Conservation (phyloP, 306 rosid genomes). For the Psophocarpus tetragonolobus region DNA sequence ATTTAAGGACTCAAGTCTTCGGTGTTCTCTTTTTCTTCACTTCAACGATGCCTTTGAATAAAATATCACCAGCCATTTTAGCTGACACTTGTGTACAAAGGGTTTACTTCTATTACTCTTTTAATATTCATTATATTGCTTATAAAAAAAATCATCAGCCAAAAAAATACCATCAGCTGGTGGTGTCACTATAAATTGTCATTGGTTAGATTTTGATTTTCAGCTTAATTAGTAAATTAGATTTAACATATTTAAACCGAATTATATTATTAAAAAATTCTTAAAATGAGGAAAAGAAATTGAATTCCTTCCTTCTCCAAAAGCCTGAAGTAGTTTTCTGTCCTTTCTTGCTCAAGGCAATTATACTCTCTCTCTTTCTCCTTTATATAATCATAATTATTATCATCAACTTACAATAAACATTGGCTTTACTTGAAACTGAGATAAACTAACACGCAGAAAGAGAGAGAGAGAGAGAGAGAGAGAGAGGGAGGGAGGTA, state of each 20-base stretch:
- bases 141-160: no score
- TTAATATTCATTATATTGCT: background rate
- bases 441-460: constrained; percentile 14
- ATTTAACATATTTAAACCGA: background rate
- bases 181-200: background rate
- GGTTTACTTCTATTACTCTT: background rate
- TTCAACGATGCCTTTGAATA: background rate
- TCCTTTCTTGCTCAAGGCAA: constrained; percentile 60
- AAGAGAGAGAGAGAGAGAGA: background rate
- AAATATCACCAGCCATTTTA: background rate
- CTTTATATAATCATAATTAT: constrained; percentile 22
- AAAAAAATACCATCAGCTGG: background rate
- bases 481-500: background rate
- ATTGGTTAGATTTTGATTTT: background rate
- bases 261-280: background rate
- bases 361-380: constrained; percentile 26
- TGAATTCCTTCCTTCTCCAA: background rate
- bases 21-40: background rate
- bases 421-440: constrained; percentile 33
- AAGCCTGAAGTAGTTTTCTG: constrained; percentile 37
- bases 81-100: background rate
- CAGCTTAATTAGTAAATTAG: no score
- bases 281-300: background rate
- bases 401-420: constrained; percentile 21
- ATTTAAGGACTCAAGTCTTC: constrained; percentile 7